These are phyloP conservation scores for Podospora tetraspora DNA, from an alignment of 495 filamentous ascomycete genomes.

Conservation along the genomic window DNA sequence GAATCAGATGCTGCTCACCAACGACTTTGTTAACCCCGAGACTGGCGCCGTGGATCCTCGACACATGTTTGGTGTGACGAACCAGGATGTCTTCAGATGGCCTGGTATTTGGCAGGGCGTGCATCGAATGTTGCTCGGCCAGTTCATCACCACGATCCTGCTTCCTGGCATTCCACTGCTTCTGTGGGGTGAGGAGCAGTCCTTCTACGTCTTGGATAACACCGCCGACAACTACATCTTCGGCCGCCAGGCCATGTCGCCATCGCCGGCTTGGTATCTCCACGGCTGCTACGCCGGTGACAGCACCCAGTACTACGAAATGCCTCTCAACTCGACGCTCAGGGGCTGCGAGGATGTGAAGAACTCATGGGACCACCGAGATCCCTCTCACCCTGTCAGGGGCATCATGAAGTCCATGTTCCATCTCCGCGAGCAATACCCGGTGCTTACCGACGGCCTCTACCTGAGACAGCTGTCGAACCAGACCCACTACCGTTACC, in stretches of 20 bases:
- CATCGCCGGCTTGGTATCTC: constrained; percentile 58
- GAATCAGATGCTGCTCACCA: constrained; percentile 56
- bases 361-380: constrained; percentile 56
- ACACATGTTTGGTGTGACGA: constrained; percentile 56
- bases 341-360: constrained; percentile 68
- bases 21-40: constrained; percentile 64
- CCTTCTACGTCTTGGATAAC: constrained; percentile 62
- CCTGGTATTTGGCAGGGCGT: constrained; percentile 57
- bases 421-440: constrained; percentile 55
- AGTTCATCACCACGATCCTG: constrained; percentile 59
- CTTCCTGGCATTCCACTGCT: constrained; percentile 63
- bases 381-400: constrained; percentile 32
- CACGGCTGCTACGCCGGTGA: constrained; percentile 69
- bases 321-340: constrained; percentile 40
- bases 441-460: constrained; percentile 60
- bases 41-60: constrained; percentile 65
- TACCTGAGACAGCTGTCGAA: constrained; percentile 55
- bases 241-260: constrained; percentile 62
- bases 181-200: constrained; percentile 67
- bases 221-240: constrained; percentile 65
- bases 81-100: constrained; percentile 50
- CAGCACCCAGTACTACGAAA: constrained; percentile 38
- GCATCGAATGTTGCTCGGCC: constrained; percentile 55
- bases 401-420: constrained; percentile 63
- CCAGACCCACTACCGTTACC: constrained; percentile 49